Percentiles rank a stretch among this genome's conserved stretches.
Conservation (phyloP, 345 rosid genomes). For the Diplotaxis tenuifolia region DNA sequence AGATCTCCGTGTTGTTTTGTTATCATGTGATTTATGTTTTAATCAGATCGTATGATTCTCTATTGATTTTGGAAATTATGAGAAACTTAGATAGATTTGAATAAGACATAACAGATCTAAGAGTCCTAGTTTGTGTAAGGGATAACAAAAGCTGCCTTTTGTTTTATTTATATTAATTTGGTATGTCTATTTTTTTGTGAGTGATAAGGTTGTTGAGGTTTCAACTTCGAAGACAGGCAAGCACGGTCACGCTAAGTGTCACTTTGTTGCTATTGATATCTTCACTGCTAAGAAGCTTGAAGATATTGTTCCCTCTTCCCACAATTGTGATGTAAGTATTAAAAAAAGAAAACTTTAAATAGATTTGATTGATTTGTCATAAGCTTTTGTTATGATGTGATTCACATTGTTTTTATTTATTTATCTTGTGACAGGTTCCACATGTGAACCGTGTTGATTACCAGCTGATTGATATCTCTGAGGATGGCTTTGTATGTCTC, state of each 20-base stretch:
- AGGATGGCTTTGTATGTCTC: slow-evolving; percentile 72
- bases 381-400: background rate
- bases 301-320: slow-evolving; percentile 90
- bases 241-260: slow-evolving; percentile 95
- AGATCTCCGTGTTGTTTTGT: background rate
- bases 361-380: background rate
- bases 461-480: slow-evolving; percentile 79
- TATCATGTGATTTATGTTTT: background rate
- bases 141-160: background rate
- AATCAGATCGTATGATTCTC: background rate
- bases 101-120: background rate
- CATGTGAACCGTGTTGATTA: slow-evolving; percentile 72
- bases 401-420: background rate
- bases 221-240: slow-evolving; percentile 86
- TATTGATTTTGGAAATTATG: too few species aligned
- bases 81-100: background rate
- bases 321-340: slow-evolving; percentile 69
- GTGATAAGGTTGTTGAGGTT: slow-evolving; percentile 75
- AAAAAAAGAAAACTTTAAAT: too few species aligned
- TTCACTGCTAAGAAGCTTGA: slow-evolving; percentile 84
- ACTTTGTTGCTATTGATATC: slow-evolving; percentile 85
- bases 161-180: background rate
- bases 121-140: background rate
- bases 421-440: slow-evolving; percentile 47
- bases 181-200: too few species aligned